Evolutionary conservation across 2,329 filamentous ascomycete genomes (phyloP).

Genomic region (Paecilomyces sp.): DNA sequence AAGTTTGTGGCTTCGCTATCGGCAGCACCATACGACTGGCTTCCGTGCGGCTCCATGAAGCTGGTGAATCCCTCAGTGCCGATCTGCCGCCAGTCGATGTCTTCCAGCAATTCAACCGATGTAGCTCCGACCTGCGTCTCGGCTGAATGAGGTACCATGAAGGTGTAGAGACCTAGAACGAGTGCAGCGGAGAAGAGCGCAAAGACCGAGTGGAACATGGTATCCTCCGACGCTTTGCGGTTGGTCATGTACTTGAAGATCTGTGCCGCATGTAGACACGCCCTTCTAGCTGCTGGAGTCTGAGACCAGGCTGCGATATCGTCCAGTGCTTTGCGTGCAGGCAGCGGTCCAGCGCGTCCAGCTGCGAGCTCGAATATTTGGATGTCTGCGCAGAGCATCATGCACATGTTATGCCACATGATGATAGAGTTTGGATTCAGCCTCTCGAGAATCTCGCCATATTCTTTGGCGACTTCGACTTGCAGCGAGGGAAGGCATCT

Average conservation of each 20-base stretch:
- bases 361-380: conserved; percentile 48
- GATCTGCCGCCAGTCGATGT: conserved; percentile 44
- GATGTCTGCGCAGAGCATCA: conserved; percentile 45
- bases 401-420: conserved; percentile 48
- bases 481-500: conserved; percentile 29
- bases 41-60: conserved; percentile 26
- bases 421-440: conserved; percentile 44
- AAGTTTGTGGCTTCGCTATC: conserved; percentile 34
- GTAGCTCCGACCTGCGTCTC: conserved; percentile 17
- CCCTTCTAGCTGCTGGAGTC: conserved; percentile 43
- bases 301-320: conserved; percentile 46
- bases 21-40: conserved; percentile 16
- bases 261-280: conserved; percentile 47
- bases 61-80: conserved; percentile 40
- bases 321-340: conserved; percentile 42
- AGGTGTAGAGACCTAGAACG: conserved; percentile 46
- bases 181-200: conserved; percentile 46
- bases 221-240: conserved; percentile 46
- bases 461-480: conserved; percentile 23
- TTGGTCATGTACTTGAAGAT: conserved; percentile 46
- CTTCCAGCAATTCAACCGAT: conserved; percentile 40
- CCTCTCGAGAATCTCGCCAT: conserved; percentile 35
- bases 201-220: conserved; percentile 44
- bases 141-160: conserved; percentile 33
- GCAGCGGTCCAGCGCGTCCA: conserved; percentile 40